These are phyloP conservation scores for Bruguiera gymnorhiza DNA, from an alignment of 345 rosid species.

Conservation along the genomic window DNA sequence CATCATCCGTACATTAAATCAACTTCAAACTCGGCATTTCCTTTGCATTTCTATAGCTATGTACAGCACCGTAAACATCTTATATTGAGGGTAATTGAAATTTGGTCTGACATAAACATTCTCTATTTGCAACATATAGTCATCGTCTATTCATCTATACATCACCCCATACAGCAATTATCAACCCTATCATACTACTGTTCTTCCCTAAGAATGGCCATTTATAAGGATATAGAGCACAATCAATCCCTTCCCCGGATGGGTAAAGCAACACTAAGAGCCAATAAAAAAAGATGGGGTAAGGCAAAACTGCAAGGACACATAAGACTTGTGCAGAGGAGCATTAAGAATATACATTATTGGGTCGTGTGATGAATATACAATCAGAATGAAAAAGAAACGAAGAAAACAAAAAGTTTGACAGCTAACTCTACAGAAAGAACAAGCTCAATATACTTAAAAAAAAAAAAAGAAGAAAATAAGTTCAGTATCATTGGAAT, in stretches of 20 bases:
- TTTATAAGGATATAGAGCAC: constrained; percentile 26
- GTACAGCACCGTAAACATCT: no score
- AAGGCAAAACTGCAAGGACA: constrained; percentile 16
- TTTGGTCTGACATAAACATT: no score
- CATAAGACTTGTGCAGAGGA: constrained; percentile 13
- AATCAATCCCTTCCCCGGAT: no score
- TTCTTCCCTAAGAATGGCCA: constrained; percentile 12
- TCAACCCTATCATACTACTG: constrained; percentile 4
- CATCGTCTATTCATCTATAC: not conserved
- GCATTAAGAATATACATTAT: not conserved
- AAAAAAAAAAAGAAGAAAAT: no score
- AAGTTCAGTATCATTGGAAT: not conserved
- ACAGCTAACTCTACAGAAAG: constrained; percentile 4
- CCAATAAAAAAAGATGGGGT: not conserved
- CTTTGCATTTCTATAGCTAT: no score
- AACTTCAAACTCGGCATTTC: no score
- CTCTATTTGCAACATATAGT: no score
- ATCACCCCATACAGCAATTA: not conserved
- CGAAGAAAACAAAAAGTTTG: not conserved
- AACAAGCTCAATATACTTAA: not conserved
- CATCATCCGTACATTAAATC: no score
- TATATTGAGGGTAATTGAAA: no score
- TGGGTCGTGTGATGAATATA: constrained; percentile 11
- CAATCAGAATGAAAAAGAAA: constrained; percentile 6
- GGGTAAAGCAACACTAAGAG: no score